phyloP scores from a whole-genome alignment of 1,284 basidiomycete species.

The Hypsizygus ulmarius region DNA sequence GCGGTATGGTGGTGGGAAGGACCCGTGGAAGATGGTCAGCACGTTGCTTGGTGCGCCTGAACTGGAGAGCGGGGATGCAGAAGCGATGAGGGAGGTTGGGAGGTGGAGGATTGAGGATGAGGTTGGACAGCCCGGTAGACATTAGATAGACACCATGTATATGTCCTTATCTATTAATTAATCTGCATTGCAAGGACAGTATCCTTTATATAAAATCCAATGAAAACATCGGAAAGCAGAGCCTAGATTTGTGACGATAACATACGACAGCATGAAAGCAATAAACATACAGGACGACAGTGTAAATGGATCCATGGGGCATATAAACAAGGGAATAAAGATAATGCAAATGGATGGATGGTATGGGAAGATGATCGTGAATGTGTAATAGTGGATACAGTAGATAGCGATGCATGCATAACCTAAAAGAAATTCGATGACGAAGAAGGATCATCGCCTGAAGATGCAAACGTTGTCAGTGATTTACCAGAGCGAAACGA shows the following conservation, averaged over 20 bases:
- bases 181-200: background rate
- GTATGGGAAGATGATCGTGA: conserved; percentile 1
- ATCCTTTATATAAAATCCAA: conserved; percentile 1
- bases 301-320: conserved; percentile 3
- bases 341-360: conserved; percentile 6
- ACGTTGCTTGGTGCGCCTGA: conserved; percentile 63
- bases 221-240: background rate
- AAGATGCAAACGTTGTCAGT: background rate
- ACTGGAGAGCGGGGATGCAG: conserved; percentile 67
- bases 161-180: no score
- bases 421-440: background rate
- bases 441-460: background rate
- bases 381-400: conserved; percentile 13
- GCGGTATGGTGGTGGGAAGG: conserved; percentile 82
- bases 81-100: conserved; percentile 88
- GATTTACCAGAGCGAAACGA: background rate
- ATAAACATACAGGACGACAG: background rate
- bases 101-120: conserved; percentile 81
- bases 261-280: background rate
- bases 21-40: conserved; percentile 95
- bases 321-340: conserved; percentile 3
- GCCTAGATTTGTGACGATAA: background rate
- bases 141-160: conserved; percentile 39
- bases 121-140: conserved; percentile 45
- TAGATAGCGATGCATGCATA: conserved; percentile 1